These are phyloP conservation scores for Dryadomyces quercivorus DNA, from an alignment of 2,329 filamentous ascomycete species.

Conservation along the genomic window DNA sequence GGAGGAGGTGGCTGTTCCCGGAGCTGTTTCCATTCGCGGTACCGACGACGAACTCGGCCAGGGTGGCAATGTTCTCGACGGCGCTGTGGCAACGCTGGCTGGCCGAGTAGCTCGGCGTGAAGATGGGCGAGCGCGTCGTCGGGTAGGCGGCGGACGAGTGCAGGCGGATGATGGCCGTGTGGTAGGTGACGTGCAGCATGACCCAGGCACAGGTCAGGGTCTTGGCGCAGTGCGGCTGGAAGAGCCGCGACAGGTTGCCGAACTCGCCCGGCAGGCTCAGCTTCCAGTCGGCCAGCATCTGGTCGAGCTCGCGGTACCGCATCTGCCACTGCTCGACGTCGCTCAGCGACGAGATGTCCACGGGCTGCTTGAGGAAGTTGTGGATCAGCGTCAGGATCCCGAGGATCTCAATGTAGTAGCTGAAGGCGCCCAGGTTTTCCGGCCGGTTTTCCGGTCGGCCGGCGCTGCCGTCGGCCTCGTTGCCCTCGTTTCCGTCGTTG, in stretches of 20 bases:
- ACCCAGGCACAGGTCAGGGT: conserved; percentile 72
- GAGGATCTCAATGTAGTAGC: conserved; percentile 81
- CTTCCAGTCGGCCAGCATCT: conserved; percentile 70
- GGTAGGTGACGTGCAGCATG: conserved; percentile 83
- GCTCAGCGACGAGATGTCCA: conserved; percentile 71
- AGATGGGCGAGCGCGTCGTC: conserved; percentile 76
- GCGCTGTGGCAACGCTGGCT: conserved; percentile 72
- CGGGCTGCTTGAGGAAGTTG: conserved; percentile 75
- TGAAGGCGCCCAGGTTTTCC: conserved; percentile 77
- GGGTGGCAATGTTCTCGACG: conserved; percentile 67
- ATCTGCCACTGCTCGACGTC: conserved; percentile 87
- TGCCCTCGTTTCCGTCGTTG: not conserved
- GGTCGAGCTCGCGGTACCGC: conserved; percentile 75
- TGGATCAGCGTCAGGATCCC: conserved; percentile 82
- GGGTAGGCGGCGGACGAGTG: conserved; percentile 91
- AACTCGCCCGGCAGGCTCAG: conserved; percentile 73
- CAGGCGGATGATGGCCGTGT: conserved; percentile 78
- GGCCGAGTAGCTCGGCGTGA: conserved; percentile 78
- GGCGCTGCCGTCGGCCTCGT: not conserved
- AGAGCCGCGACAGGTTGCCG: conserved; percentile 69
- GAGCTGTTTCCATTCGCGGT: not conserved
- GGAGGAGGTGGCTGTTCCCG: conserved; percentile 50
- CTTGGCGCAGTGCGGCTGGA: conserved; percentile 56
- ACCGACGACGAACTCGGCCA: conserved; percentile 66
- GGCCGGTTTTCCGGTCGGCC: not conserved